phyloP scores from a whole-genome alignment of 2,329 filamentous ascomycete species.

The Hypomyces perniciosus region DNA sequence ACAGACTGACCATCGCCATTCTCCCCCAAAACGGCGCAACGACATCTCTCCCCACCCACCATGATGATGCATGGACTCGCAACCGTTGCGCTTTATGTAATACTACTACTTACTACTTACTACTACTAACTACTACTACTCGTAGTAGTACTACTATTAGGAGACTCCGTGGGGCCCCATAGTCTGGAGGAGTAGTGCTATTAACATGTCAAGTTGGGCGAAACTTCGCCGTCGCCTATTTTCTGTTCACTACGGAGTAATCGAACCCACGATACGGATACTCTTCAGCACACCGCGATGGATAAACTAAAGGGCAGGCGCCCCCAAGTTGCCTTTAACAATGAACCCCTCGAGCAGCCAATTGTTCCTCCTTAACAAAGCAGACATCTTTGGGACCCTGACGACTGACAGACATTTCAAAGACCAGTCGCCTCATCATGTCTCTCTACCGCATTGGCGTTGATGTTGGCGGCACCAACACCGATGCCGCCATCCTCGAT shows the following conservation, averaged over 20 bases:
- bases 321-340: slow-evolving; percentile 2
- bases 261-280: too few relatives aligned
- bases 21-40: too few relatives aligned
- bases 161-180: too few relatives aligned
- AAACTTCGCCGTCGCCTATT: slow-evolving; percentile 4
- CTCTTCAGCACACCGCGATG: not conserved
- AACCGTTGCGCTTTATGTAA: too few relatives aligned
- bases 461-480: slow-evolving; percentile 37
- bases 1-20: too few relatives aligned
- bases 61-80: too few relatives aligned
- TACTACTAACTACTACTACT: too few relatives aligned
- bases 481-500: slow-evolving; percentile 41
- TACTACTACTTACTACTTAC: too few relatives aligned
- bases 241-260: not conserved
- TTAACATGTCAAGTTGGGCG: not conserved
- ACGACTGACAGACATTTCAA: too few relatives aligned
- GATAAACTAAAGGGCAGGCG: slow-evolving; percentile 3
- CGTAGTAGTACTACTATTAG: too few relatives aligned
- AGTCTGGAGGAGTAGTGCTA: too few relatives aligned
- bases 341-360: slow-evolving; percentile 5
- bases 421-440: slow-evolving; percentile 18
- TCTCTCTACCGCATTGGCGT: slow-evolving; percentile 39
- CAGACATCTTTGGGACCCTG: not conserved
- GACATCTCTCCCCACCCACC: too few relatives aligned
- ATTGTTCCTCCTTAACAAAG: slow-evolving; percentile 1